Conservation (phyloP, 106 monocot genomes). For the Platanthera zijinensis region DNA sequence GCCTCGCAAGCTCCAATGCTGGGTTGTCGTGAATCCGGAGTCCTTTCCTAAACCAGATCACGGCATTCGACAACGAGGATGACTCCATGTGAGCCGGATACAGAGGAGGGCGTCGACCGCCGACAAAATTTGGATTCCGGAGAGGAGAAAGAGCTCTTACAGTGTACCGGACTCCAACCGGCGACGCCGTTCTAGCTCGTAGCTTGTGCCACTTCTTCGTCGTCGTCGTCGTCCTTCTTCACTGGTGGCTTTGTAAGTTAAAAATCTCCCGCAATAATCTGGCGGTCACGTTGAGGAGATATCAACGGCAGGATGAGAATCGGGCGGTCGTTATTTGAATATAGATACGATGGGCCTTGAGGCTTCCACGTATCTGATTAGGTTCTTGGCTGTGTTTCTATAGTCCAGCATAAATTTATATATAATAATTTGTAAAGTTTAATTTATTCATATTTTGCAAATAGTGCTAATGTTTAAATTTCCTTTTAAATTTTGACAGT, state of each 20-base stretch:
- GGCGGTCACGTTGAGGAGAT: background rate
- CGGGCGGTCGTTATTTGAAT: background rate
- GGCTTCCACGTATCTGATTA: background rate
- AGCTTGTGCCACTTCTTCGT: background rate
- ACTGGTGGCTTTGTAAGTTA: background rate
- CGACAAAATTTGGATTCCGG: background rate
- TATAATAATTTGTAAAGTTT: too few relatives aligned
- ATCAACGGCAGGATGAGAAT: background rate
- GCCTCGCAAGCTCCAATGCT: conserved; percentile 52
- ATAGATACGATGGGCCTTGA: background rate
- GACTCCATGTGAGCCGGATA: background rate
- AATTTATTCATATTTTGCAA: too few relatives aligned
- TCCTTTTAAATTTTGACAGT: too few relatives aligned
- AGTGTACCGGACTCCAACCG: background rate
- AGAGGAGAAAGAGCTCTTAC: background rate
- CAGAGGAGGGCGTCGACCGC: background rate
- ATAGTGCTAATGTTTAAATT: too few relatives aligned
- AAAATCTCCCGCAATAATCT: background rate
- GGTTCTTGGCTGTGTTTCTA: background rate
- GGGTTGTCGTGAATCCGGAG: conserved; percentile 93
- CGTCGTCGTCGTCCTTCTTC: background rate
- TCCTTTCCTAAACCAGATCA: conserved; percentile 93
- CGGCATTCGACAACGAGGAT: conserved; percentile 18
- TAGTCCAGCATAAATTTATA: too few relatives aligned
- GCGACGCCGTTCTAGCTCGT: background rate